phyloP scores from a whole-genome alignment of 192 early-diverging fungal genomes.

The Backusella westeae region DNA sequence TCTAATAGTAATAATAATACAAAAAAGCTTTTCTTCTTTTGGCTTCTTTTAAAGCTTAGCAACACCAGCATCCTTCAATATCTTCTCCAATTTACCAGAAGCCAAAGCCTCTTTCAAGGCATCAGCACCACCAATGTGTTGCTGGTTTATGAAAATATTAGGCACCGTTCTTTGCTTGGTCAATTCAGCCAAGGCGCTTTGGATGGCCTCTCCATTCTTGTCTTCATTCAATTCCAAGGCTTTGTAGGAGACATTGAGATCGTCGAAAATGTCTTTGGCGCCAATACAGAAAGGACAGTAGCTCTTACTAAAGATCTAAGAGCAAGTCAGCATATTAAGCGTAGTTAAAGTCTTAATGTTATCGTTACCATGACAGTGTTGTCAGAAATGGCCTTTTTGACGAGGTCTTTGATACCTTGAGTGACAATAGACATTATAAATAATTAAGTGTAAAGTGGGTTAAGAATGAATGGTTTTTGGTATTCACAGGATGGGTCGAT shows the following conservation, averaged over 20 bases:
- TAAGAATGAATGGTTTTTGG: too few relatives aligned
- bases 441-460: background rate
- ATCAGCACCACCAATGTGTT: constrained; percentile 66
- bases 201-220: constrained; percentile 54
- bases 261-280: constrained; percentile 54
- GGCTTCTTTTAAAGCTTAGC: constrained; percentile 8
- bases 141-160: constrained; percentile 66
- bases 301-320: constrained; percentile 72
- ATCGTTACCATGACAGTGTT: constrained; percentile 20
- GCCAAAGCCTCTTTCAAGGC: constrained; percentile 48
- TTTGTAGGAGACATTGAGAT: constrained; percentile 49
- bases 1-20: background rate
- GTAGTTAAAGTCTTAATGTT: background rate
- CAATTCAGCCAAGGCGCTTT: constrained; percentile 36
- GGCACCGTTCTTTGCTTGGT: constrained; percentile 67
- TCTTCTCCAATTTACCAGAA: constrained; percentile 45
- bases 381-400: constrained; percentile 21
- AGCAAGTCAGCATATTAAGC: background rate
- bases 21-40: background rate
- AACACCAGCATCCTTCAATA: constrained; percentile 44
- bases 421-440: background rate
- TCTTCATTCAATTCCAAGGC: constrained; percentile 61
- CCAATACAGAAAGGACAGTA: constrained; percentile 66
- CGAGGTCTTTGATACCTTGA: constrained; percentile 4
- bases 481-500: too few relatives aligned